Percentiles rank a stretch among this genome's conserved stretches.
These are phyloP conservation scores for Trametes elegans DNA, from an alignment of 768 basidiomycete species.

Conservation along the genomic window DNA sequence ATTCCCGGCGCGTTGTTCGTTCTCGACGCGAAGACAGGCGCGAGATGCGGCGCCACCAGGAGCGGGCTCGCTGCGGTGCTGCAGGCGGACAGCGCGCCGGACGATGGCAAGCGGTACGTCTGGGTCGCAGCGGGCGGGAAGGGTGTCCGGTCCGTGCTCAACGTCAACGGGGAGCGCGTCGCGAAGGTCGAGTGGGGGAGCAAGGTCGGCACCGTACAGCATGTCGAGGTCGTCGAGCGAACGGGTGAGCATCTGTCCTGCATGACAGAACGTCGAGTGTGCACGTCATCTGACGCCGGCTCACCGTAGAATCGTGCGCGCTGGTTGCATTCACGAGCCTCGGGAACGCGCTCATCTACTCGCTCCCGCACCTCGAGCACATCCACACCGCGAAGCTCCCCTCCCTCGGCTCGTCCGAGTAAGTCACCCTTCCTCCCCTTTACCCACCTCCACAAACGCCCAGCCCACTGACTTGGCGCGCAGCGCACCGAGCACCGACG, in stretches of 20 bases:
- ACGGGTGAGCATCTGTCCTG: constrained; percentile 45
- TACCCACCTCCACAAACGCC: background rate
- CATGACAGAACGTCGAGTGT: background rate
- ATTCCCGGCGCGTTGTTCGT: constrained; percentile 48
- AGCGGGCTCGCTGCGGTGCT: constrained; percentile 39
- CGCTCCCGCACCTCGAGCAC: constrained; percentile 60
- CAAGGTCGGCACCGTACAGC: constrained; percentile 49
- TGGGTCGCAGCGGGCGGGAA: constrained; percentile 57
- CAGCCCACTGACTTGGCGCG: background rate
- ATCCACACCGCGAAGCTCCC: constrained; percentile 40
- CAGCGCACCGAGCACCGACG: constrained; percentile 43
- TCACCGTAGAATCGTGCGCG: constrained; percentile 36
- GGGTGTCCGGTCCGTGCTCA: constrained; percentile 52
- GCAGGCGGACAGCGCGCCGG: constrained; percentile 18
- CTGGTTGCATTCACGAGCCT: constrained; percentile 56
- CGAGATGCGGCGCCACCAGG: constrained; percentile 41
- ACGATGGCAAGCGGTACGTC: constrained; percentile 26
- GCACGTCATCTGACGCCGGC: constrained; percentile 23
- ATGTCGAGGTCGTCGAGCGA: constrained; percentile 56
- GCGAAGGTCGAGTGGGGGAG: constrained; percentile 64
- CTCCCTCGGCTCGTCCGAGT: constrained; percentile 22
- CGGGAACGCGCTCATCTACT: constrained; percentile 51
- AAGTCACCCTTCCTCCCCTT: background rate
- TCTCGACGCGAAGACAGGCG: constrained; percentile 53
- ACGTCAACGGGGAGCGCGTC: constrained; percentile 65